phyloP scores from a whole-genome alignment of 345 rosid genomes.

The Lumnitzera littorea region DNA sequence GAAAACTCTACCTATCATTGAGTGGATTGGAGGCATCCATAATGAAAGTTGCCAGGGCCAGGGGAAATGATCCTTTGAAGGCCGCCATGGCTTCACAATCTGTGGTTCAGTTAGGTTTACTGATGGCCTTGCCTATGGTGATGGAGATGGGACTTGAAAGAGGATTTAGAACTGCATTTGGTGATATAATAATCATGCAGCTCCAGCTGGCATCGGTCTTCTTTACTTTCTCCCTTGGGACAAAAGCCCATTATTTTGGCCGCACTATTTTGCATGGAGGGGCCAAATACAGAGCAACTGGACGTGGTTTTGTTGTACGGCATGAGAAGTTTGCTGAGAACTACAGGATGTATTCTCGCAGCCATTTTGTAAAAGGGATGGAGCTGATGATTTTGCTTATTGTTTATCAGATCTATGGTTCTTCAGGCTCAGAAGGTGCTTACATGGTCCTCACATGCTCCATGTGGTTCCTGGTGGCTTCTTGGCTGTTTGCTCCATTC shows the following conservation, averaged over 20 bases:
- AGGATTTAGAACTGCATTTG: conserved; percentile 82
- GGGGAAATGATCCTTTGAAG: conserved; percentile 65
- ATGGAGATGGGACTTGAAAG: conserved; percentile 98
- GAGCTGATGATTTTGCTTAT: conserved; percentile 75
- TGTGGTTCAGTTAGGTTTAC: conserved; percentile 76
- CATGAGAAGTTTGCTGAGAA: conserved; percentile 98
- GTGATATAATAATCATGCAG: conserved; percentile 90
- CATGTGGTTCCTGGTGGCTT: conserved; percentile 84
- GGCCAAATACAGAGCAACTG: conserved; percentile 96
- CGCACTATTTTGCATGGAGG: conserved; percentile 96
- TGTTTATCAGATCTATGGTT: conserved; percentile 61
- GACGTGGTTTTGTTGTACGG: conserved; percentile 96
- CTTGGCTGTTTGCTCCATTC: conserved; percentile 87
- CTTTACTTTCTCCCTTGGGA: conserved; percentile 96
- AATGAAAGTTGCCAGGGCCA: conserved; percentile 49
- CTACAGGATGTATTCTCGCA: conserved; percentile 95
- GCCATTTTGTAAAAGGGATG: conserved; percentile 86
- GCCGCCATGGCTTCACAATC: conserved; percentile 95
- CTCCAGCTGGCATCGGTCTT: conserved; percentile 88
- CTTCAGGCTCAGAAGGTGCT: conserved; percentile 23
- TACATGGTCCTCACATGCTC: conserved; percentile 55
- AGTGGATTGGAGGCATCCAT: conserved; percentile 91
- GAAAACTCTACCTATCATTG: conserved; percentile 73
- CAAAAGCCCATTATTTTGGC: conserved; percentile 85
- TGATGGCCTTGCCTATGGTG: conserved; percentile 85